phyloP scores from a whole-genome alignment of 1,284 basidiomycete genomes.

The Boletus smithii region DNA sequence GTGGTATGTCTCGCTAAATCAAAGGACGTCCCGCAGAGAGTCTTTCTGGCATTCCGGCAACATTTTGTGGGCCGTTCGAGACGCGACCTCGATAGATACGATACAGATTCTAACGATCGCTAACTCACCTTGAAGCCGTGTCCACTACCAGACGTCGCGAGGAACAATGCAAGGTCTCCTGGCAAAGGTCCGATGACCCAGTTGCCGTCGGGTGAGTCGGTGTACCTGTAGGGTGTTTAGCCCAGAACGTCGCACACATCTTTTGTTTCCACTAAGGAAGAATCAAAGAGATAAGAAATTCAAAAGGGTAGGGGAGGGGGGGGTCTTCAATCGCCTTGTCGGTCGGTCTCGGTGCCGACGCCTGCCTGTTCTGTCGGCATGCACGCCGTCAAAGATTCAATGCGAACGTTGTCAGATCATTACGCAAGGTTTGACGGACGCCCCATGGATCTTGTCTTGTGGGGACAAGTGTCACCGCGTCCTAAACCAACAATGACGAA shows the following conservation, averaged over 20 bases:
- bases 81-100: no score
- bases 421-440: no score
- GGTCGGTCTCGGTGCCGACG: no score
- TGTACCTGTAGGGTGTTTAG: constrained; percentile 51
- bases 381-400: no score
- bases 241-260: not conserved
- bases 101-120: not conserved
- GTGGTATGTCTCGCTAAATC: not conserved
- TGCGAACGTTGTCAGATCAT: no score
- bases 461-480: no score
- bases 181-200: constrained; percentile 77
- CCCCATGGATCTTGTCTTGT: no score
- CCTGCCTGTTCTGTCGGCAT: no score
- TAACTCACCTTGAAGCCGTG: constrained; percentile 76
- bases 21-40: no score
- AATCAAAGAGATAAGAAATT: not conserved
- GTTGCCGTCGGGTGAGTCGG: constrained; percentile 72
- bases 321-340: constrained; percentile 12
- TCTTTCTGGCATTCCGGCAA: no score
- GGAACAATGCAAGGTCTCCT: constrained; percentile 51
- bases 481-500: no score
- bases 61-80: no score
- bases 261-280: not conserved
- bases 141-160: constrained; percentile 78
- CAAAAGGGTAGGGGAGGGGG: constrained; percentile 2